Conservation (phyloP, 148 eudicot species). For the Salicornia ramosissima region DNA sequence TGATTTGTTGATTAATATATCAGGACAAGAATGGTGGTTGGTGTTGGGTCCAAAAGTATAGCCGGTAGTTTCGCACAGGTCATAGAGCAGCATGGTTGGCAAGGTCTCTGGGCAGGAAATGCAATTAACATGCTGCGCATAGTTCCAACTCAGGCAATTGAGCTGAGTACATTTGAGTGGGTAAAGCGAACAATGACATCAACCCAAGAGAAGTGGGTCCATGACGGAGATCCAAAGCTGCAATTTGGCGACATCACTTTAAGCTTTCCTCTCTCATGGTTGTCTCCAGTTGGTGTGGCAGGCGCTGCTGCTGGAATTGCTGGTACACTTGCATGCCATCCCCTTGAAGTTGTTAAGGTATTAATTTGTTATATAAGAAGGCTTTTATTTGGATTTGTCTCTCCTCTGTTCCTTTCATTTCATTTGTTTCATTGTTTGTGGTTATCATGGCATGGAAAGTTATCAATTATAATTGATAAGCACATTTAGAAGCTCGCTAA, state of each 20-base stretch:
- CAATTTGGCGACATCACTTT: constrained; percentile 62
- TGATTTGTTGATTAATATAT: constrained; percentile 23
- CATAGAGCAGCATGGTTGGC: constrained; percentile 76
- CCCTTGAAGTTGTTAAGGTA: constrained; percentile 97
- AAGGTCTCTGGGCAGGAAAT: constrained; percentile 93
- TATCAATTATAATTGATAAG: no score
- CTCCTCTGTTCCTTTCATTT: no score
- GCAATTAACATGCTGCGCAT: constrained; percentile 91
- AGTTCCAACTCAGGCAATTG: constrained; percentile 92
- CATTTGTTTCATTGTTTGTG: no score
- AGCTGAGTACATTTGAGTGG: constrained; percentile 88
- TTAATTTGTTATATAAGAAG: background rate
- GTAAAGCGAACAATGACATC: constrained; percentile 81
- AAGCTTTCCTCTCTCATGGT: constrained; percentile 66
- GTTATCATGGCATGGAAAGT: background rate
- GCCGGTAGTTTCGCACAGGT: constrained; percentile 73
- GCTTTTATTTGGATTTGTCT: background rate
- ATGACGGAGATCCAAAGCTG: constrained; percentile 47
- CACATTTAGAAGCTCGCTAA: no score
- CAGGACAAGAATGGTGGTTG: constrained; percentile 99
- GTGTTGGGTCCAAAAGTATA: constrained; percentile 77
- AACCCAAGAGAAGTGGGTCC: constrained; percentile 69
- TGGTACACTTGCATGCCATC: constrained; percentile 86
- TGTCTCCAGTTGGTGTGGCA: constrained; percentile 87
- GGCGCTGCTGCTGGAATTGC: constrained; percentile 93